These are phyloP conservation scores for Neofusicoccum laricinum DNA, from an alignment of 2,329 filamentous ascomycete genomes.

Conservation along the genomic window DNA sequence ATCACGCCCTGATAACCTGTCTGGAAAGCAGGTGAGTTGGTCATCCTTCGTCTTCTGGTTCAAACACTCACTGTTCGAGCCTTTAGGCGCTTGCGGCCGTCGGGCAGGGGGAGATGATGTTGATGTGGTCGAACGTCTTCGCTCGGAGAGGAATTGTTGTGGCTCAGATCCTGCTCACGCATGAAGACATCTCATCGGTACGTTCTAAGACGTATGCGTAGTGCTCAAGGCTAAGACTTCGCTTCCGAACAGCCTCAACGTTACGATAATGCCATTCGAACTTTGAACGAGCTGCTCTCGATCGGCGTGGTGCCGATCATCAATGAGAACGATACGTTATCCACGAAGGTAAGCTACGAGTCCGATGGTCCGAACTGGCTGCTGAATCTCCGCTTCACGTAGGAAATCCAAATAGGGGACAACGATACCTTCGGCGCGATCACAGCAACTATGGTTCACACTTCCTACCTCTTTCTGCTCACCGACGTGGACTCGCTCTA, in stretches of 20 bases:
- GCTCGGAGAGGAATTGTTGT: background rate
- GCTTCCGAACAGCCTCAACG: background rate
- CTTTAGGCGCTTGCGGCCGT: background rate
- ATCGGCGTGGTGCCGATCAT: background rate
- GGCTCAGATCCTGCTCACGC: background rate
- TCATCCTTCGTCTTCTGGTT: background rate
- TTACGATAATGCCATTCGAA: background rate
- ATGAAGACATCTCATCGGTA: conserved; percentile 1
- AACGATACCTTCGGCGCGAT: background rate
- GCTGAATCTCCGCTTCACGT: background rate
- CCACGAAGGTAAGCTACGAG: background rate
- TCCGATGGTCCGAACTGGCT: background rate
- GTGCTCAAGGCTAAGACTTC: background rate
- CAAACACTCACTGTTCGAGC: background rate
- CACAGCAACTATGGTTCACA: background rate
- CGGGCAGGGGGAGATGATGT: background rate
- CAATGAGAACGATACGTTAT: background rate
- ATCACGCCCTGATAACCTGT: background rate
- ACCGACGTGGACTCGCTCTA: background rate
- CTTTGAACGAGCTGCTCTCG: background rate
- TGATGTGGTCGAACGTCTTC: background rate
- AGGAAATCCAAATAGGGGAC: background rate
- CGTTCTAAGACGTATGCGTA: background rate
- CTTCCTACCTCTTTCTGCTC: background rate
- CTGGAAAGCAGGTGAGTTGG: background rate